These are phyloP conservation scores for Deuterostichococcus epilithicus DNA, from an alignment of 139 green algal species.

Conservation along the genomic window DNA sequence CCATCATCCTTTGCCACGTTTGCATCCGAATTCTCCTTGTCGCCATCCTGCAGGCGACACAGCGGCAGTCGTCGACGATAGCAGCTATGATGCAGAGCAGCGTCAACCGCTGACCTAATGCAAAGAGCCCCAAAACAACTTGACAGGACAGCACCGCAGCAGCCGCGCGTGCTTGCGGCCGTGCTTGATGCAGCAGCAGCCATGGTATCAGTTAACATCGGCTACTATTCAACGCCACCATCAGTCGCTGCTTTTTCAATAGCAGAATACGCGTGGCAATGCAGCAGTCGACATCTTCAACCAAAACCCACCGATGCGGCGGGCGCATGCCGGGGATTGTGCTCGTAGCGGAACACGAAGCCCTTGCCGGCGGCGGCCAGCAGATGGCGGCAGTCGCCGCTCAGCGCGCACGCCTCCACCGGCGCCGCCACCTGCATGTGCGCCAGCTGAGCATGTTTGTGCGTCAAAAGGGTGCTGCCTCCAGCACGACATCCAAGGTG, in stretches of 20 bases:
- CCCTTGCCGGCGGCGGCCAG: conserved; percentile 51
- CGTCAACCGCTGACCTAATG: too few relatives aligned
- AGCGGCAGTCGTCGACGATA: too few relatives aligned
- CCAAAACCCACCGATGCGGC: background rate
- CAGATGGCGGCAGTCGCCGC: conserved; percentile 55
- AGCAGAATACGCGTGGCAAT: background rate
- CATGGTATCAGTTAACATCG: background rate
- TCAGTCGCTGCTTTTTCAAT: background rate
- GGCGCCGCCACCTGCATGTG: conserved; percentile 30
- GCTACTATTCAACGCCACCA: background rate
- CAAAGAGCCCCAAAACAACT: too few relatives aligned
- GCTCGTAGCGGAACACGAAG: conserved; percentile 62
- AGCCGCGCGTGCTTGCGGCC: too few relatives aligned
- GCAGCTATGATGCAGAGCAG: too few relatives aligned
- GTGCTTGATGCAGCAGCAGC: too few relatives aligned
- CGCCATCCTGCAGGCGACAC: background rate
- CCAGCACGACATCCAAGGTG: too few relatives aligned
- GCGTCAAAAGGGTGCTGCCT: too few relatives aligned
- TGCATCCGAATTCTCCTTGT: background rate
- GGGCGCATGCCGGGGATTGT: background rate
- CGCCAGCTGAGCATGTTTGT: too few relatives aligned
- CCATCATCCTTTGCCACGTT: too few relatives aligned
- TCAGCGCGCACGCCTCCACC: conserved; percentile 48
- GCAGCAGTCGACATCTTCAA: background rate
- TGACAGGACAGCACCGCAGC: too few relatives aligned